phyloP scores from a whole-genome alignment of 2,329 filamentous ascomycete genomes.

The Clonostachys solani region DNA sequence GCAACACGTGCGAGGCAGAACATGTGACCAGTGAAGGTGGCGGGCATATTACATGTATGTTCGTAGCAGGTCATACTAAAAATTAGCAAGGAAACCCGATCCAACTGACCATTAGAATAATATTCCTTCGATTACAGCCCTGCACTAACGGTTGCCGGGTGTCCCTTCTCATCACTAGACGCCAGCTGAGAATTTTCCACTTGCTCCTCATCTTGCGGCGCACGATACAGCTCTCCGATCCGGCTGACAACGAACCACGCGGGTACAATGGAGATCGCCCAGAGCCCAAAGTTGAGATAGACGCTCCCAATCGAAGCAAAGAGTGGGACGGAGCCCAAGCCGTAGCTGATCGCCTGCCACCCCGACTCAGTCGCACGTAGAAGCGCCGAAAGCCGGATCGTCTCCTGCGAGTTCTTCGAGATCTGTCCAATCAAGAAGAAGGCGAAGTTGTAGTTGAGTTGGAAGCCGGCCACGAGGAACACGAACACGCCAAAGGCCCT shows the following conservation, averaged over 20 bases:
- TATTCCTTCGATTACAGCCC: too few relatives aligned
- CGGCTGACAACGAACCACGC: conserved; percentile 51
- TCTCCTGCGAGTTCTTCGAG: conserved; percentile 52
- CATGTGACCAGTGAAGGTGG: too few relatives aligned
- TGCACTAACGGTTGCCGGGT: too few relatives aligned
- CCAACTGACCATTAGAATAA: too few relatives aligned
- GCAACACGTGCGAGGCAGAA: too few relatives aligned
- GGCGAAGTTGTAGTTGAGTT: conserved; percentile 67
- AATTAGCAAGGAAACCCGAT: too few relatives aligned
- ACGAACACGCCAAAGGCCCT: conserved; percentile 60
- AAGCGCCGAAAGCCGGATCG: conserved; percentile 59
- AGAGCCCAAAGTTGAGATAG: conserved; percentile 65
- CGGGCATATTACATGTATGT: too few relatives aligned
- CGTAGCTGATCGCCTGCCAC: conserved; percentile 66
- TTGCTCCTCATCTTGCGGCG: too few relatives aligned
- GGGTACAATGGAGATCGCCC: conserved; percentile 54
- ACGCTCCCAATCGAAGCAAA: conserved; percentile 59
- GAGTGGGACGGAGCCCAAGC: conserved; percentile 52
- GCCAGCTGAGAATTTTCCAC: too few relatives aligned
- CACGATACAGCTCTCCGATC: too few relatives aligned
- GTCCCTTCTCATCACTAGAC: too few relatives aligned
- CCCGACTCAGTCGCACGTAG: conserved; percentile 64
- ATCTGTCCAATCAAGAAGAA: conserved; percentile 66
- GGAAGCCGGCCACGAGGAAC: conserved; percentile 61
- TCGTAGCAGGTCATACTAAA: too few relatives aligned